These are phyloP conservation scores for Auricularia auricula-judae DNA, from an alignment of 768 basidiomycete genomes.

Conservation along the genomic window DNA sequence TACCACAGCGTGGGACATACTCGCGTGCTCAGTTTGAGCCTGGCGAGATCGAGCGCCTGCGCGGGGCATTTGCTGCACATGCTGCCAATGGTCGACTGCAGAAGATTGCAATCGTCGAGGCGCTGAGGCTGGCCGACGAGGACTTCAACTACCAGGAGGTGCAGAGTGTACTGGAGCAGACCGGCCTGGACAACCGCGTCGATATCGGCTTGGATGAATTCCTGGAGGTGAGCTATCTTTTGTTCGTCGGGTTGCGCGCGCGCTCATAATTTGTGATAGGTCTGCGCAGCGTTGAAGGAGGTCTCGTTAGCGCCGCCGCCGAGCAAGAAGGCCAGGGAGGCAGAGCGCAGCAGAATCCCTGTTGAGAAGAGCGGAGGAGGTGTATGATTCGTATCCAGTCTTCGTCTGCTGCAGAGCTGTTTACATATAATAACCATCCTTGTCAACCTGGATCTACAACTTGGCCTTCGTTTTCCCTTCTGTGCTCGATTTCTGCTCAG, in stretches of 20 bases:
- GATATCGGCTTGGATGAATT: constrained; percentile 77
- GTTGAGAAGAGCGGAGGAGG: constrained; percentile 47
- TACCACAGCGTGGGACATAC: constrained; percentile 22
- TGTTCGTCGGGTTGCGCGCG: not conserved
- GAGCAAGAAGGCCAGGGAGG: constrained; percentile 20
- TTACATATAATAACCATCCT: not conserved
- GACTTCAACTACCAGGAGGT: constrained; percentile 60
- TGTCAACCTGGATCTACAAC: not conserved
- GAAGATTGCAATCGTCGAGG: constrained; percentile 25
- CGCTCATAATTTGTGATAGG: constrained; percentile 25
- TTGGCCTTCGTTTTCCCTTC: not conserved
- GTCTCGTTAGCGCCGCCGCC: constrained; percentile 36
- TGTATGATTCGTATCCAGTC: constrained; percentile 18
- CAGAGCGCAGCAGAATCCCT: constrained; percentile 34
- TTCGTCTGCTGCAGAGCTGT: not conserved
- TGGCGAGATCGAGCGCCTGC: constrained; percentile 34
- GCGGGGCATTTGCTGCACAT: constrained; percentile 22
- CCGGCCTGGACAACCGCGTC: constrained; percentile 47
- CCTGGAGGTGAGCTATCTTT: constrained; percentile 51
- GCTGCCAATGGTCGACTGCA: constrained; percentile 28
- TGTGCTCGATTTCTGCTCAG: not conserved
- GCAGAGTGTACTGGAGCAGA: constrained; percentile 64
- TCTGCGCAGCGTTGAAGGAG: constrained; percentile 66
- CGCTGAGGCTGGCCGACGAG: constrained; percentile 18
- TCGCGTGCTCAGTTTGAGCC: constrained; percentile 44